Evolutionary conservation across 176 grass and related monocot species (phyloP).

Genomic region (Aegilops bicornis): DNA sequence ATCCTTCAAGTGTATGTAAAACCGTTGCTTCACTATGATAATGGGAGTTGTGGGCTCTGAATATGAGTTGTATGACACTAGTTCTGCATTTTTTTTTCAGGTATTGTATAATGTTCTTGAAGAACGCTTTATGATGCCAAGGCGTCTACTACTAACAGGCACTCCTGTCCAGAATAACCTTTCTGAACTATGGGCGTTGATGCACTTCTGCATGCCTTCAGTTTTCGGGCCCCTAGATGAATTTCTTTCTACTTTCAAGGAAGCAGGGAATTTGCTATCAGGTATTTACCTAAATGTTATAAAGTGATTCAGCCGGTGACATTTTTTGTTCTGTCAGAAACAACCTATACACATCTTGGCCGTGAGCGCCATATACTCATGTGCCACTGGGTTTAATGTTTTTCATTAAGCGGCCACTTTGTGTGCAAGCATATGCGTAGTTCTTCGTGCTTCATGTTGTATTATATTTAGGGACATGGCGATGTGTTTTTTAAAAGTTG

Average conservation of each 20-base stretch:
- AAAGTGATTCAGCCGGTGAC: neutral
- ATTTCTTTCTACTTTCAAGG: constrained; percentile 74
- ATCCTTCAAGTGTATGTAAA: constrained; percentile 69
- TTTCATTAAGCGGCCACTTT: constrained; percentile 1
- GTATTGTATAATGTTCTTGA: constrained; percentile 90
- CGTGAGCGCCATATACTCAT: neutral
- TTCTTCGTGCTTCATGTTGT: constrained; percentile 6
- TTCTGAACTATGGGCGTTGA: constrained; percentile 87
- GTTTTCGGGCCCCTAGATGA: constrained; percentile 72
- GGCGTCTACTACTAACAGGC: constrained; percentile 78
- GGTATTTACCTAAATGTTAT: constrained; percentile 45
- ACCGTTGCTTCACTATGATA: neutral
- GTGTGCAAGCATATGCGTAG: neutral
- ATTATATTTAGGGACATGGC: constrained; percentile 1
- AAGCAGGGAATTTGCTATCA: constrained; percentile 52
- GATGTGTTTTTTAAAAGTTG: neutral
- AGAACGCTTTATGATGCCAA: constrained; percentile 82
- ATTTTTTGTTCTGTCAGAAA: neutral
- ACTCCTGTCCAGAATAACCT: constrained; percentile 96
- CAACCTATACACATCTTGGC: neutral
- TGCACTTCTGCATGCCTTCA: constrained; percentile 96
- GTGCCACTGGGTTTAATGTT: neutral
- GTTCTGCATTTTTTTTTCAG: constrained; percentile 43
- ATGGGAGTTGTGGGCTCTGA: neutral
- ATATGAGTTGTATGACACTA: neutral